These are phyloP conservation scores for Themeda triandra DNA, from an alignment of 176 grass and related monocot genomes.

Conservation along the genomic window DNA sequence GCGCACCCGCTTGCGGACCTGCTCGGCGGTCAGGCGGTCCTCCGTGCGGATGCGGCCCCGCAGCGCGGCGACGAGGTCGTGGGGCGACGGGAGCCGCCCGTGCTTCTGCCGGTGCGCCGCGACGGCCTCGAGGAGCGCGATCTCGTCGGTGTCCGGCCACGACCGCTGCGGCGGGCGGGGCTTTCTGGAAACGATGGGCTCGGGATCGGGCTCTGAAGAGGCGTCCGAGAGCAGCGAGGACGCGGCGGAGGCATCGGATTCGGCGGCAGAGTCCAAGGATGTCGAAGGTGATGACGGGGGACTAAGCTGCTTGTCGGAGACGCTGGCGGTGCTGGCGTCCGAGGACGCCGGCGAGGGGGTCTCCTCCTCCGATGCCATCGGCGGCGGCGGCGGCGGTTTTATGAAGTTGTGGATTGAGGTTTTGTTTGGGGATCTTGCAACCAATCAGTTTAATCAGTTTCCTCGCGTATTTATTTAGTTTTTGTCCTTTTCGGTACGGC, in stretches of 20 bases:
- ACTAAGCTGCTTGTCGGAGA: background rate
- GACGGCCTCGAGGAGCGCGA: slow-evolving; percentile 17
- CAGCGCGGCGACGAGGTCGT: background rate
- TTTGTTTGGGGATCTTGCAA: background rate
- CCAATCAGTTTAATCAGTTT: no score
- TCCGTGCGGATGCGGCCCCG: background rate
- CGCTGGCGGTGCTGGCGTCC: background rate
- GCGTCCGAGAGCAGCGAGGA: background rate
- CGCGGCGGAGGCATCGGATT: background rate
- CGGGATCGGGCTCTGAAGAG: background rate
- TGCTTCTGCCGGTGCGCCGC: background rate
- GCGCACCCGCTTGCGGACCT: background rate
- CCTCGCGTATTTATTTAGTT: no score
- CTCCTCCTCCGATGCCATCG: background rate
- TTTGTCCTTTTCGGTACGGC: no score
- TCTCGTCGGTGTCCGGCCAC: slow-evolving; percentile 10
- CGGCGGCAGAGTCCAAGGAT: background rate
- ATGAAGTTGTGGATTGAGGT: background rate
- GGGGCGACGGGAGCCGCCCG: background rate
- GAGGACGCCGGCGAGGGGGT: background rate
- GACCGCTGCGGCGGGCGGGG: background rate
- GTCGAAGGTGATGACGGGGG: background rate
- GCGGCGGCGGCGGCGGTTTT: background rate
- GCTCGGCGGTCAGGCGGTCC: background rate
- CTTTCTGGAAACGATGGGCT: background rate